These are phyloP conservation scores for Alternaria burnsii DNA, from an alignment of 2,329 filamentous ascomycete species.

Conservation along the genomic window DNA sequence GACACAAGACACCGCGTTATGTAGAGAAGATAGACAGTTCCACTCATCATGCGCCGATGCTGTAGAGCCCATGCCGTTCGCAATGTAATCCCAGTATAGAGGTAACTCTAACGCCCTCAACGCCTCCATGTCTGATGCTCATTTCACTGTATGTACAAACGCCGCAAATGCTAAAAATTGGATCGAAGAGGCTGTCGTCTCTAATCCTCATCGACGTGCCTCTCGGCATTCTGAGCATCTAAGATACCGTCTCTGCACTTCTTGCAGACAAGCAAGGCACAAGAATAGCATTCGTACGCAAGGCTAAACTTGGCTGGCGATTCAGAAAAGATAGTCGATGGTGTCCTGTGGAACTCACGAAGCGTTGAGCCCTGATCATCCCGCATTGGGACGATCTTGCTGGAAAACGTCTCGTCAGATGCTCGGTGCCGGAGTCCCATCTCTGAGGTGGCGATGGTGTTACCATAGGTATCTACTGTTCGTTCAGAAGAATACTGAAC, in stretches of 20 bases:
- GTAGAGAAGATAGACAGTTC: neutral
- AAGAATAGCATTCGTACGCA: slow-evolving; percentile 36
- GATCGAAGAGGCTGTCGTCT: no score
- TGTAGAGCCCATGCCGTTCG: neutral
- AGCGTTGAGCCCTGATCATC: neutral
- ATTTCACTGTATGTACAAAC: neutral
- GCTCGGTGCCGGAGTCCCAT: slow-evolving; percentile 7
- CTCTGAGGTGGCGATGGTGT: slow-evolving; percentile 20
- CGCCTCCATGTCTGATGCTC: neutral
- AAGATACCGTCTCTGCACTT: slow-evolving; percentile 27
- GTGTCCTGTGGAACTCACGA: no score
- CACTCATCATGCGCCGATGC: neutral
- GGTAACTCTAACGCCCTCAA: neutral
- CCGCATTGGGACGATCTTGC: neutral
- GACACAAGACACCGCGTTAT: neutral
- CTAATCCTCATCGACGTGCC: neutral
- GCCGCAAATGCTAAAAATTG: neutral
- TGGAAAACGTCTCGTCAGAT: slow-evolving; percentile 7
- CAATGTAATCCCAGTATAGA: neutral
- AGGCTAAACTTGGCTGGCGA: slow-evolving; percentile 25
- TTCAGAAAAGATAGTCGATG: neutral
- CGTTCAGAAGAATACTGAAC: slow-evolving; percentile 9
- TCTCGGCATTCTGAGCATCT: slow-evolving; percentile 4
- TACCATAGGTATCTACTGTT: slow-evolving; percentile 32
- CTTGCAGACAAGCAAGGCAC: slow-evolving; percentile 35